Evolutionary conservation across 345 rosid species (phyloP).

Genomic region (Pistacia atlantica): DNA sequence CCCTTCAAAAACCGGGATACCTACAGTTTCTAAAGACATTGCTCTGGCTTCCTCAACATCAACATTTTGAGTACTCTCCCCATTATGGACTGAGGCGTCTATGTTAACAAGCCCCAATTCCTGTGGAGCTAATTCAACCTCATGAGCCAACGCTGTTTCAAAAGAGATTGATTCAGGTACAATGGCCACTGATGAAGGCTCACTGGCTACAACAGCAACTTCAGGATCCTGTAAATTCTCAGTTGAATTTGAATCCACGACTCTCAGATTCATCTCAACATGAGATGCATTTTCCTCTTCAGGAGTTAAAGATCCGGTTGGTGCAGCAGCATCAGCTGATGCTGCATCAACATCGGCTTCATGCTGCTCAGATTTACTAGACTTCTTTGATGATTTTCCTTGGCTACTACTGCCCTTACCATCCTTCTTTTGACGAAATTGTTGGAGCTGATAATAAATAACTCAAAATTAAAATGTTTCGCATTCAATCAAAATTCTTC

Average conservation of each 20-base stretch:
- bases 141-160: constrained; percentile 24
- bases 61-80: constrained; percentile 28
- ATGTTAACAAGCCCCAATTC: constrained; percentile 18
- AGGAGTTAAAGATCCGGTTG: constrained; percentile 22
- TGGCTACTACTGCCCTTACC: constrained; percentile 68
- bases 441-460: constrained; percentile 72
- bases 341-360: constrained; percentile 52
- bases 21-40: constrained; percentile 21
- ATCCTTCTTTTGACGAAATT: constrained; percentile 92
- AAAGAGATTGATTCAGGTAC: constrained; percentile 29
- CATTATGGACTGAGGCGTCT: constrained; percentile 31
- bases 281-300: constrained; percentile 42
- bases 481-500: background rate
- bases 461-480: constrained; percentile 14
- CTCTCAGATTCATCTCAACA: constrained; percentile 27
- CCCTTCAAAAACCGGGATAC: constrained; percentile 35
- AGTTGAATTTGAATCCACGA: constrained; percentile 29
- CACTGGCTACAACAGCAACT: constrained; percentile 32
- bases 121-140: constrained; percentile 24
- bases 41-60: constrained; percentile 23
- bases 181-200: constrained; percentile 29
- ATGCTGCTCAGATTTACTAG: constrained; percentile 55
- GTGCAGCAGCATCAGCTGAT: constrained; percentile 29
- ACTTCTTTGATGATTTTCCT: constrained; percentile 71
- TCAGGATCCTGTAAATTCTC: constrained; percentile 35